A percentile compares a stretch with the other conserved stretches of the same genome.
These are phyloP conservation scores for Calendula officinalis DNA, from an alignment of 129 eudicot species.

Conservation along the genomic window DNA sequence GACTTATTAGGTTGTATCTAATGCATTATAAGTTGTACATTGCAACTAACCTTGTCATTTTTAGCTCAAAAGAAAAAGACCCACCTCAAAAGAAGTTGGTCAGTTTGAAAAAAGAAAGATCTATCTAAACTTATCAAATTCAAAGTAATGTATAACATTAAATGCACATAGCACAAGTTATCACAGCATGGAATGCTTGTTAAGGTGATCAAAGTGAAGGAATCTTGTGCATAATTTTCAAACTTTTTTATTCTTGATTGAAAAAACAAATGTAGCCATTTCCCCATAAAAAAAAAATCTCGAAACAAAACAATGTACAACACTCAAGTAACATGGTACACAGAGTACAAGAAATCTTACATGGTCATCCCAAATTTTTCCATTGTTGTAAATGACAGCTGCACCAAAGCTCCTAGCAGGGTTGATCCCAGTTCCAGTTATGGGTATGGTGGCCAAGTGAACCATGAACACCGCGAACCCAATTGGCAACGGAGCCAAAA, in stretches of 20 bases:
- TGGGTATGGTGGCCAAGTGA: constrained; percentile 80
- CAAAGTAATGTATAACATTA: constrained; percentile 1
- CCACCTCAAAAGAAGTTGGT: constrained; percentile 3
- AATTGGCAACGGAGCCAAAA: constrained; percentile 85
- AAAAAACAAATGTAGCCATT: too few species aligned
- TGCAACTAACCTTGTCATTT: constrained; percentile 9
- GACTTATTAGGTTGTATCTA: constrained; percentile 10
- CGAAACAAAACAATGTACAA: background rate
- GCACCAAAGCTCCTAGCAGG: constrained; percentile 93
- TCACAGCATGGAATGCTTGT: background rate
- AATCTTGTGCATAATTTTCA: background rate
- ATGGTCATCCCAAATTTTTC: constrained; percentile 82
- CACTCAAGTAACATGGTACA: background rate
- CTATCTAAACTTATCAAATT: background rate
- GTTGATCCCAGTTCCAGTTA: constrained; percentile 90
- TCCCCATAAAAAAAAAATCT: too few species aligned
- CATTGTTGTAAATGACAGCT: constrained; percentile 78
- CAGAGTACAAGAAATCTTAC: constrained; percentile 34
- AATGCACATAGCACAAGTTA: background rate
- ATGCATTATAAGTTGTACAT: constrained; percentile 3
- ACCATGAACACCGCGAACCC: constrained; percentile 93
- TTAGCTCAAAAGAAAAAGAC: background rate
- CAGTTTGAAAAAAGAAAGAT: constrained; percentile 5
- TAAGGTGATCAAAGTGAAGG: background rate
- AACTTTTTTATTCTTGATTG: too few species aligned